Conservation (phyloP, 257 asterid genomes). For the Solanum appendiculatum region DNA sequence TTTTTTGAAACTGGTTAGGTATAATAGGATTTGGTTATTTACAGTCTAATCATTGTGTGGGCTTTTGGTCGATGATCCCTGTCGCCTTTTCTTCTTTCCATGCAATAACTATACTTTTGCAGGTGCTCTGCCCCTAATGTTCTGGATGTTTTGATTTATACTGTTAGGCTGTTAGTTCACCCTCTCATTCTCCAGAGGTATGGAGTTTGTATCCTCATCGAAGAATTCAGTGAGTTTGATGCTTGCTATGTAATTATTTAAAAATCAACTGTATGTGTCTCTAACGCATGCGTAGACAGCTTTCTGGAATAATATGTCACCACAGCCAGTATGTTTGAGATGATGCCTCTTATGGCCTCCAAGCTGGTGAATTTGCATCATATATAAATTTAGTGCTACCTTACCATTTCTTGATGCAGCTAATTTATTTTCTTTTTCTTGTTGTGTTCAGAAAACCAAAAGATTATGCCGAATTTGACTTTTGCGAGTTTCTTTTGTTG, state of each 20-base stretch:
- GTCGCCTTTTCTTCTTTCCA: background rate
- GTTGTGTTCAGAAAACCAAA: background rate
- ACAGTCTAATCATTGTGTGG: background rate
- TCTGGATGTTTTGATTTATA: slow-evolving; percentile 9
- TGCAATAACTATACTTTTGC: slow-evolving; percentile 13
- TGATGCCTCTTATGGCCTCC: slow-evolving; percentile 7
- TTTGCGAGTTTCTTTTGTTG: slow-evolving; percentile 12
- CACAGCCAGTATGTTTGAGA: background rate
- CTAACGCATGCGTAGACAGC: background rate
- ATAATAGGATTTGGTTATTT: background rate
- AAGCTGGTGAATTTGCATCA: slow-evolving; percentile 4
- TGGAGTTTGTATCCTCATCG: background rate
- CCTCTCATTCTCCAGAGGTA: slow-evolving; percentile 17
- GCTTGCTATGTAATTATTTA: background rate
- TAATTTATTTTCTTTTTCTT: background rate
- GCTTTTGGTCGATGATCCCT: background rate
- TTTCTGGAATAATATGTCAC: background rate
- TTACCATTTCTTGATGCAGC: slow-evolving; percentile 1
- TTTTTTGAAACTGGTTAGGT: background rate
- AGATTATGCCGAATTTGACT: background rate
- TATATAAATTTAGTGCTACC: background rate
- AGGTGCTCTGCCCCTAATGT: slow-evolving; percentile 14
- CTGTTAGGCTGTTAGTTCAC: background rate
- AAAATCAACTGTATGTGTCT: background rate
- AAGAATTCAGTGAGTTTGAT: background rate